Base-by-base conservation (phyloP, 2,329 filamentous ascomycete species). In the Thielaviopsis populi region DNA sequence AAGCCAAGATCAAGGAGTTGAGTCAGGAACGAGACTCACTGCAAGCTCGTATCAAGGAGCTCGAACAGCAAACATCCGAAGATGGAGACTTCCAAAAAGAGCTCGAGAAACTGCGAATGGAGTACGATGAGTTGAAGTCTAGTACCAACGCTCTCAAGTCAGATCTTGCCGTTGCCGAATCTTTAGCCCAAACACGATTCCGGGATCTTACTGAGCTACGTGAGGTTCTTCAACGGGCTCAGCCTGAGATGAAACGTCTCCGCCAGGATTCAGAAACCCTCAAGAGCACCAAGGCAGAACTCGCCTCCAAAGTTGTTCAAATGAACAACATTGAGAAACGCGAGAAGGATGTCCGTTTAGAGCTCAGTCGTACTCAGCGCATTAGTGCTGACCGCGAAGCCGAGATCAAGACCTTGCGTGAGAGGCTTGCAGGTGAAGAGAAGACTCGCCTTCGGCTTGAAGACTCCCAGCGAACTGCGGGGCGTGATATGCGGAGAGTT, bases 131-230 rank as follows among this genome's bases (percentile, higher is more conserved):
- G 50, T 78, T 95, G 42, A 90, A 88, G 73, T 75, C 79, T 22
- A 89, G 86, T 72, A 83, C 85, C 0, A 78, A 83, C 1, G 80
- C 82, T 0, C 74, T 96, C 19, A 85, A 95, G 70, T 89, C 87
- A 0, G 92, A 99, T 71, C 80, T 97, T 2, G 87, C 85, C 1
- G 91, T 91, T 1, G 87, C 91, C 0, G 86, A 96, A 72, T 85
- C 95, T 73, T 80, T 97, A 13, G 90, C 94, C 0, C 86, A 95
- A 66, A 87, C 83, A 17, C 82, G 94, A 37, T 97, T 91, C 77
- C 95, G 91, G 73, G 91, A 97, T 66, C 77, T 96, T 1, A 86
- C 85, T 0, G 88, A 95, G 33, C 77, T 96, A 56, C 82, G 86
- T 22, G 88, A 92, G 67, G 79, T 91, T 1, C 74, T 96, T 37